Percentiles rank a stretch among this genome's conserved stretches.
These are phyloP conservation scores for Schwanniomyces pseudopolymorphus DNA, from an alignment of 805 yeast genomes.

Conservation along the genomic window DNA sequence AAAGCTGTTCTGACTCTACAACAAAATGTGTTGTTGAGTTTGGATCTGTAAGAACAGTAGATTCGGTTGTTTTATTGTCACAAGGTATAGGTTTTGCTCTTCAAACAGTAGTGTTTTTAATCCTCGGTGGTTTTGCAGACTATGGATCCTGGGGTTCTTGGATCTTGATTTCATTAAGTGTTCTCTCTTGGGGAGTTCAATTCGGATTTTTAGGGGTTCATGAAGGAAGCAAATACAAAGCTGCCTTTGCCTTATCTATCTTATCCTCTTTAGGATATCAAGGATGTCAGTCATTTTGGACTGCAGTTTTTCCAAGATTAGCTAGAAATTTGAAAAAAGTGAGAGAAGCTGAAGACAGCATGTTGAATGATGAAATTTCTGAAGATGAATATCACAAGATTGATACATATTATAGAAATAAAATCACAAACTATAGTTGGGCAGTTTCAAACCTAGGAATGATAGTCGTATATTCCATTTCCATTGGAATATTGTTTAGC, in stretches of 20 bases:
- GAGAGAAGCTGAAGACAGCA: constrained; percentile 1
- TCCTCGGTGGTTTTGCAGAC: constrained; percentile 1
- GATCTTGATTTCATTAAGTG: neutral
- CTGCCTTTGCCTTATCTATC: constrained; percentile 2
- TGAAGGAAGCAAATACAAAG: neutral
- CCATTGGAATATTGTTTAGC: constrained; percentile 4
- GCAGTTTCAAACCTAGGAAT: constrained; percentile 5
- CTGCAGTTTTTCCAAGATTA: constrained; percentile 1
- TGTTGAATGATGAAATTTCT: constrained; percentile 4
- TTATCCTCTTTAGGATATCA: constrained; percentile 3
- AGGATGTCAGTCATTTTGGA: constrained; percentile 4
- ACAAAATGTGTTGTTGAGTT: constrained; percentile 2
- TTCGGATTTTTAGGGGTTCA: neutral
- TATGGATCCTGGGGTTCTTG: constrained; percentile 2
- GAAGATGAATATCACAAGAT: constrained; percentile 3
- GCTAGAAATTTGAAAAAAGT: constrained; percentile 1
- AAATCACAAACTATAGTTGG: constrained; percentile 7
- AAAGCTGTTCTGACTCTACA: neutral
- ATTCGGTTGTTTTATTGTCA: constrained; percentile 2
- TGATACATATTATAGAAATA: constrained; percentile 5
- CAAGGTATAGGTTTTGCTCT: constrained; percentile 3
- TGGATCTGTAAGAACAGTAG: neutral
- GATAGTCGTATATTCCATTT: neutral
- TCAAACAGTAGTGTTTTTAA: constrained; percentile 1
- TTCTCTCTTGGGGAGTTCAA: constrained; percentile 2